These are phyloP conservation scores for Prunella vulgaris DNA, from an alignment of 257 asterid genomes.

Conservation along the genomic window DNA sequence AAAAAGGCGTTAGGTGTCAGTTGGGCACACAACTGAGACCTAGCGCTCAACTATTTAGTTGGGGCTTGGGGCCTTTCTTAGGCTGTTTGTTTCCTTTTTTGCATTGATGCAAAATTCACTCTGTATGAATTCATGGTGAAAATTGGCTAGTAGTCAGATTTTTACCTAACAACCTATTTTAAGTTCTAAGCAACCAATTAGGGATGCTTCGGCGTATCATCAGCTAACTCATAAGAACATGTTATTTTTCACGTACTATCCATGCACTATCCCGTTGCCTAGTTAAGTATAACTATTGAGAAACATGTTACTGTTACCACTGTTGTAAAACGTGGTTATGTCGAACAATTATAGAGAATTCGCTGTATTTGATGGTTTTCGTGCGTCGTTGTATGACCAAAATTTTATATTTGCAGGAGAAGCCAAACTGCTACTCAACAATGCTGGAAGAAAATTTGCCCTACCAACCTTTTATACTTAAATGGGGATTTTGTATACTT, in stretches of 20 bases:
- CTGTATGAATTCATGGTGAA: background rate
- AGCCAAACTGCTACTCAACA: conserved; percentile 4
- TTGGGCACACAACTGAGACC: background rate
- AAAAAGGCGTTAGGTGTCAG: background rate
- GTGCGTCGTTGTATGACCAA: background rate
- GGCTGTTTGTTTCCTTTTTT: background rate
- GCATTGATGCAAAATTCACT: background rate
- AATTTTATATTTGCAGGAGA: conserved; percentile 26
- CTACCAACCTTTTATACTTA: background rate
- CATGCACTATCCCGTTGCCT: background rate
- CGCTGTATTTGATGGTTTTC: background rate
- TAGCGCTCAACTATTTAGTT: background rate
- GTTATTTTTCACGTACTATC: background rate
- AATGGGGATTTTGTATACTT: conserved; percentile 8
- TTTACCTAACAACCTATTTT: background rate
- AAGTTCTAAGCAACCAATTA: background rate
- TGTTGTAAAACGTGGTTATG: background rate
- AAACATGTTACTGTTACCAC: background rate
- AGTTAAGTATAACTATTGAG: background rate
- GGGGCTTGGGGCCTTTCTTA: background rate
- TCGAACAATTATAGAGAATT: background rate
- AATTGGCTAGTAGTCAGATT: background rate
- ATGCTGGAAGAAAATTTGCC: conserved; percentile 7
- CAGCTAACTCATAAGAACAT: background rate
- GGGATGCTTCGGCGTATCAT: background rate